These are phyloP conservation scores for Phalaenopsis equestris DNA, from an alignment of 106 monocot genomes.

Conservation along the genomic window DNA sequence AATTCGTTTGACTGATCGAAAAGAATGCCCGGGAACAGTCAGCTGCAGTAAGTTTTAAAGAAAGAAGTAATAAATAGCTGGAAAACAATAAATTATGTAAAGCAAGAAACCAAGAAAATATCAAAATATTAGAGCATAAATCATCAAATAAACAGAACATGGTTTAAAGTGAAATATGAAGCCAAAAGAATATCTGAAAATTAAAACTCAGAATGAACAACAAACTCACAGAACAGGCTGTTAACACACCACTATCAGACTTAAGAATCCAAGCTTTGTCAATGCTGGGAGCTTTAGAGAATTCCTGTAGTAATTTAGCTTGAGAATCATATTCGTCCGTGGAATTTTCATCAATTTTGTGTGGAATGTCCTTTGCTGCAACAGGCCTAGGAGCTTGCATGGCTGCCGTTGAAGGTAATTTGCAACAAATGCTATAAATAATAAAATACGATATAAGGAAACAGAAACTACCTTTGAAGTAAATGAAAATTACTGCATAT, in stretches of 20 bases:
- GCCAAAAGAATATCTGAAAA: not conserved
- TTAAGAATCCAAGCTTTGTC: constrained; percentile 83
- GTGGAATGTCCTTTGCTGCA: constrained; percentile 29
- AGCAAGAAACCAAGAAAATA: not conserved
- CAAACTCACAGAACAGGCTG: not conserved
- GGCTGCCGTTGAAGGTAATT: constrained; percentile 7
- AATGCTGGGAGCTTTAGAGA: constrained; percentile 52
- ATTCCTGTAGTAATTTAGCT: constrained; percentile 75
- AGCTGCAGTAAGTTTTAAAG: constrained; percentile 20
- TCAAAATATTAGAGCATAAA: not conserved
- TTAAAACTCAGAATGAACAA: not conserved
- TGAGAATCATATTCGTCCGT: constrained; percentile 67
- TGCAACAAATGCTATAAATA: not conserved
- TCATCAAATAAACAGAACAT: not conserved
- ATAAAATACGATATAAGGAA: not conserved
- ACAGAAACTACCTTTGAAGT: constrained; percentile 1
- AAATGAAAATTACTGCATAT: not conserved
- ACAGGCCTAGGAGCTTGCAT: constrained; percentile 31
- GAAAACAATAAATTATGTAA: not conserved
- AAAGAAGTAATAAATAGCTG: not conserved
- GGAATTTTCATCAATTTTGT: constrained; percentile 36
- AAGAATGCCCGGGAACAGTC: constrained; percentile 59
- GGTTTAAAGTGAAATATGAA: not conserved
- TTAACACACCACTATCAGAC: constrained; percentile 47
- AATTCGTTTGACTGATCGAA: constrained; percentile 61